Conservation (phyloP, 2,329 filamentous ascomycete species). For the Apiospora phragmitis region DNA sequence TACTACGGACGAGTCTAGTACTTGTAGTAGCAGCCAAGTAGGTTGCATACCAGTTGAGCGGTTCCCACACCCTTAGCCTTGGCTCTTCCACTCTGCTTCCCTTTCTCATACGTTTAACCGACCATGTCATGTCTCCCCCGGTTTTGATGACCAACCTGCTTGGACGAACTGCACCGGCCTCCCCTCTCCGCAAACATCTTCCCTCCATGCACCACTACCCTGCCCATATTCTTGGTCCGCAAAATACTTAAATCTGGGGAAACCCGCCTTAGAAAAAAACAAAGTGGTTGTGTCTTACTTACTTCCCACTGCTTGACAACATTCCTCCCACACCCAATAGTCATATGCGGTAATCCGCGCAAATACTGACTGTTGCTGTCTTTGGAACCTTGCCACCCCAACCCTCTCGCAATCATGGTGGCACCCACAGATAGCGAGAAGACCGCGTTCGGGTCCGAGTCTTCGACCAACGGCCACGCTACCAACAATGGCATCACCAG, state of each 20-base stretch:
- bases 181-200: not conserved
- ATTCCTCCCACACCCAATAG: not conserved
- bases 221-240: not conserved
- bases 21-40: not conserved
- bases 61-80: not conserved
- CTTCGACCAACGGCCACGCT: not conserved
- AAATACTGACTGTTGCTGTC: not conserved
- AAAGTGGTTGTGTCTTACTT: not conserved
- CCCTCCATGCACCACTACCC: not conserved
- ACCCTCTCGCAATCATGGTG: not conserved
- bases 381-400: not conserved
- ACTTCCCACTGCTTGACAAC: not conserved
- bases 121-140: not conserved
- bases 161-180: not conserved
- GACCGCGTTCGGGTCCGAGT: not conserved
- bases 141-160: not conserved
- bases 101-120: not conserved
- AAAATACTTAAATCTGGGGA: conserved; percentile 7
- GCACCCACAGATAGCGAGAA: conserved; percentile 3
- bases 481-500: not conserved
- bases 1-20: not conserved
- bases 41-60: not conserved
- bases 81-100: not conserved
- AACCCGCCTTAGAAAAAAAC: not conserved
- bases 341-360: not conserved